A percentile compares a stretch with the other conserved stretches of the same genome.
phyloP scores from a whole-genome alignment of 1,284 basidiomycete species.

The Rhodotorula sp. region DNA sequence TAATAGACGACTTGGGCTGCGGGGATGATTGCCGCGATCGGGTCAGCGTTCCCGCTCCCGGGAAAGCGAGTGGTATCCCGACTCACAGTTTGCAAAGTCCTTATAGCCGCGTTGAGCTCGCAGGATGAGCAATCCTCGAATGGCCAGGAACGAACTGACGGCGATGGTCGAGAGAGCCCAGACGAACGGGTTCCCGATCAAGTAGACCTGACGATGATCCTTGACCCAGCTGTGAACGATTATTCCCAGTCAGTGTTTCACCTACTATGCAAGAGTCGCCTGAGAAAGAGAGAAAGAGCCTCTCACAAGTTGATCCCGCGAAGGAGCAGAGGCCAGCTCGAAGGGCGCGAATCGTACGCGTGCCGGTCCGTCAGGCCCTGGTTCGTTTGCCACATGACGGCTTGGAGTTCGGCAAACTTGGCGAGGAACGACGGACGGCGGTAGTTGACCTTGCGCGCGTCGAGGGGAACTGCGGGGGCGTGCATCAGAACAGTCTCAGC shows the following conservation, averaged over 20 bases:
- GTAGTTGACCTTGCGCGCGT: constrained; percentile 75
- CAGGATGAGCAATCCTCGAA: constrained; percentile 76
- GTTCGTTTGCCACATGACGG: constrained; percentile 98
- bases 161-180: constrained; percentile 82
- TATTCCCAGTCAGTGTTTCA: not conserved
- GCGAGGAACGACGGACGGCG: constrained; percentile 75
- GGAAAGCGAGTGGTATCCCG: not conserved
- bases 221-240: constrained; percentile 82
- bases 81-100: constrained; percentile 80
- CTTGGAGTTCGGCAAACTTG: constrained; percentile 90
- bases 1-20: constrained; percentile 86
- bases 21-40: not conserved
- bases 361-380: constrained; percentile 92
- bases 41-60: not conserved
- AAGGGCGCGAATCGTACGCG: constrained; percentile 87
- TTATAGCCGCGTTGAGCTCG: constrained; percentile 85
- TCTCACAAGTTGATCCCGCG: constrained; percentile 68
- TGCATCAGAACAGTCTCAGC: too few relatives aligned
- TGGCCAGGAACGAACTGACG: constrained; percentile 64
- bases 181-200: constrained; percentile 88
- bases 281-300: not conserved
- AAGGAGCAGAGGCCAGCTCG: constrained; percentile 79
- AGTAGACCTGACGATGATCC: constrained; percentile 89
- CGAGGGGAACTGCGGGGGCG: constrained; percentile 65
- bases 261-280: not conserved